Evolutionary conservation across 305 asterid species (phyloP).

Genomic region (Vinca major): DNA sequence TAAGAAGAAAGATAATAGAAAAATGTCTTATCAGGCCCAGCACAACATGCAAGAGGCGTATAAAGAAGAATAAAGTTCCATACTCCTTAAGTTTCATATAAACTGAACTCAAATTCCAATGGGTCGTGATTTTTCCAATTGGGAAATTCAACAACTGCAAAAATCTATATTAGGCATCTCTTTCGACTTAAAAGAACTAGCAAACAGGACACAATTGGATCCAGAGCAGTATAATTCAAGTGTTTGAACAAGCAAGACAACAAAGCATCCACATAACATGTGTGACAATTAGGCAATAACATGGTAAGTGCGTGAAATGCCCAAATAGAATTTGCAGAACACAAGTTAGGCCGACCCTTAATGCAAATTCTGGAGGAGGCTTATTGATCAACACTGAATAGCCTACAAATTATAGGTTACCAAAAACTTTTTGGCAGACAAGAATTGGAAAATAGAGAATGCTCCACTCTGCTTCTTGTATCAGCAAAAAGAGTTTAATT

Average conservation of each 20-base stretch:
- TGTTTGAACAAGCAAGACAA: neutral
- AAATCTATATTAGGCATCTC: neutral
- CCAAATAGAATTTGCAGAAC: too few species aligned
- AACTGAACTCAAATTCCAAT: neutral
- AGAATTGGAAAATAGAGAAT: neutral
- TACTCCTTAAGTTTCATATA: neutral
- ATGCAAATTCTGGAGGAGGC: neutral
- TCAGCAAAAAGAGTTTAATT: neutral
- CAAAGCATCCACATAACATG: neutral
- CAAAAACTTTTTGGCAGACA: neutral
- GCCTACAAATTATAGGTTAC: neutral
- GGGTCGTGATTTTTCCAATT: neutral
- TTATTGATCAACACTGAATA: neutral
- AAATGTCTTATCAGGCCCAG: conserved; percentile 3
- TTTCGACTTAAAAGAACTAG: neutral
- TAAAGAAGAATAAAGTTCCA: neutral
- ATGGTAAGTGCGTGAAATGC: too few species aligned
- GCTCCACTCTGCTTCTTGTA: conserved; percentile 1
- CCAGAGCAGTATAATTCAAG: neutral
- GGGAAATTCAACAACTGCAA: neutral
- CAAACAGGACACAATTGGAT: neutral
- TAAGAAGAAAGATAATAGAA: conserved; percentile 17
- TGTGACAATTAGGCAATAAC: too few species aligned
- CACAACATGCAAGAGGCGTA: neutral
- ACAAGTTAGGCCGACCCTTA: neutral